Evolutionary conservation across 2,329 filamentous ascomycete genomes (phyloP).

Genomic region (Ophiostoma sp.): DNA sequence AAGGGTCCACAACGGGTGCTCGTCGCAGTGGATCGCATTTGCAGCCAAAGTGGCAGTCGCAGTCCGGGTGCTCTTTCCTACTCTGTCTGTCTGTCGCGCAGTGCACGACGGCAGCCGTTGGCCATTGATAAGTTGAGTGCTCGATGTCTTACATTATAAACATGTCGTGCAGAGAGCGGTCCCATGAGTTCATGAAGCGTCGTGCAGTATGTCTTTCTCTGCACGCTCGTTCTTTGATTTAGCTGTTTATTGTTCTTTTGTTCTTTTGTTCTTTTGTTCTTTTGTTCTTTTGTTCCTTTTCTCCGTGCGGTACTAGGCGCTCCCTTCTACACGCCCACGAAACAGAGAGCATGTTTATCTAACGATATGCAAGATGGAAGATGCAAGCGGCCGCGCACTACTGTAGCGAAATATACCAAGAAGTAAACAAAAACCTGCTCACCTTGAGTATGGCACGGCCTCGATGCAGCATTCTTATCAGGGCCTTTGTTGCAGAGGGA

Average conservation of each 20-base stretch:
- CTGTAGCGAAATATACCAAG: not conserved
- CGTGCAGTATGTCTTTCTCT: not conserved
- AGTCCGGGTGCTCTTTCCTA: not conserved
- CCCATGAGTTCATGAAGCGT: no score
- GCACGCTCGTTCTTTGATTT: not conserved
- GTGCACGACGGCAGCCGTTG: not conserved
- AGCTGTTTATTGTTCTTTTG: not conserved
- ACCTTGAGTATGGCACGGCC: not conserved
- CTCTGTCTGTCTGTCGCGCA: not conserved
- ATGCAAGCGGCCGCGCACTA: not conserved
- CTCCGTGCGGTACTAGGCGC: not conserved
- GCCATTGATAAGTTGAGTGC: not conserved
- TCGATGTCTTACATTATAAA: not conserved
- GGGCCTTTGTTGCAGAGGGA: not conserved
- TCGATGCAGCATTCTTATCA: not conserved
- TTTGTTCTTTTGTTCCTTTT: not conserved
- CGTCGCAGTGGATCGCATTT: not conserved
- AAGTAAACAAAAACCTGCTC: not conserved
- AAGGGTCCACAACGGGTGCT: slow-evolving; percentile 8
- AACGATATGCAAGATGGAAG: not conserved
- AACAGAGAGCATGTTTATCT: slow-evolving; percentile 9
- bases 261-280: not conserved
- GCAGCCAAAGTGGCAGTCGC: slow-evolving; percentile 3
- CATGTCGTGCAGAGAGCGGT: no score
- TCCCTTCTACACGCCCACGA: not conserved